phyloP scores from a whole-genome alignment of 2,329 filamentous ascomycete genomes.

The Lachnellula subtilissima region DNA sequence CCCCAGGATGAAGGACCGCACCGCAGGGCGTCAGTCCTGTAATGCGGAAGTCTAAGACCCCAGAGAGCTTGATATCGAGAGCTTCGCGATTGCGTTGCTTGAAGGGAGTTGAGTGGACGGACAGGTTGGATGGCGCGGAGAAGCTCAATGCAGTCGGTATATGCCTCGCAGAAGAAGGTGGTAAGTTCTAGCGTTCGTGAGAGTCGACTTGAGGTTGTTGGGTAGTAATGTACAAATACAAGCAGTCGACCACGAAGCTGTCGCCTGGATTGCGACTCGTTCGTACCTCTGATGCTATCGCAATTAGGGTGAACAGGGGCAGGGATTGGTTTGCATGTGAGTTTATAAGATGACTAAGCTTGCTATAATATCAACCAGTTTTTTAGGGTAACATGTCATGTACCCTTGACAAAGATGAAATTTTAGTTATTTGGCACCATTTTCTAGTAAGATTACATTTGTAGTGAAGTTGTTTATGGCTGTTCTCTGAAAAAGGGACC shows the following conservation, averaged over 20 bases:
- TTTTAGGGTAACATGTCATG: no score
- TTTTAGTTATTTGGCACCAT: no score
- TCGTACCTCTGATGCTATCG: neutral
- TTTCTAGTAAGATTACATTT: no score
- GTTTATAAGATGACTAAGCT: neutral
- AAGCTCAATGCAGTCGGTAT: neutral
- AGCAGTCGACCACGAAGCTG: neutral
- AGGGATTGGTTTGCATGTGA: no score
- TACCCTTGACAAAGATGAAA: neutral
- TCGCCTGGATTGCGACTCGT: neutral
- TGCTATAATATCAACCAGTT: neutral
- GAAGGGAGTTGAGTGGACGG: neutral
- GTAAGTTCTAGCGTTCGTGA: neutral
- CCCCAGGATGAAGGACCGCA: conserved; percentile 23
- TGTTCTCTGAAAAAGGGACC: no score
- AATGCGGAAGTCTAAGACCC: conserved; percentile 11
- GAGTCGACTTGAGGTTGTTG: neutral
- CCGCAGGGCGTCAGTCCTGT: conserved; percentile 22
- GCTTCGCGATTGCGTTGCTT: neutral
- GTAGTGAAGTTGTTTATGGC: no score
- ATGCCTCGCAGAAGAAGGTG: neutral
- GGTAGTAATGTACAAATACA: neutral
- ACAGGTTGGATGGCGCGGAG: neutral
- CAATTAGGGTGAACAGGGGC: neutral
- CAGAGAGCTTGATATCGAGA: neutral